phyloP scores from a whole-genome alignment of 2,329 filamentous ascomycete genomes.

The Blastomyces percursus region DNA sequence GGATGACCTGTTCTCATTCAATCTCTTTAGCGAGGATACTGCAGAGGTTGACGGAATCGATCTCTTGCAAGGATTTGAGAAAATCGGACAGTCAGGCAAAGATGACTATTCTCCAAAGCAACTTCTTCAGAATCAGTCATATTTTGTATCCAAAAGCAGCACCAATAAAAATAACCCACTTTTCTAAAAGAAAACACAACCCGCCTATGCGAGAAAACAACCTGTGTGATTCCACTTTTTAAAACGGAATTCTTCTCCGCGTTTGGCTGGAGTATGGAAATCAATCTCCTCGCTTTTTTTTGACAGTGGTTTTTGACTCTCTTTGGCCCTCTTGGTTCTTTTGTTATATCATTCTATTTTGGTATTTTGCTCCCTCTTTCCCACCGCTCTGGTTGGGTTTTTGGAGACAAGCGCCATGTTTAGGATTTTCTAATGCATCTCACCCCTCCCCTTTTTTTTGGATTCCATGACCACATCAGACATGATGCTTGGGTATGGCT shows the following conservation, averaged over 20 bases:
- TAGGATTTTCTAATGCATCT: background rate
- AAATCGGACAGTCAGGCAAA: constrained; percentile 33
- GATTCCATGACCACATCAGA: constrained; percentile 2
- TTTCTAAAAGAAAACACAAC: constrained; percentile 19
- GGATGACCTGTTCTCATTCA: constrained; percentile 40
- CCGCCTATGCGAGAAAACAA: background rate
- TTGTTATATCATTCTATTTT: background rate
- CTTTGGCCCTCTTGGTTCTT: background rate
- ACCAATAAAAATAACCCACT: constrained; percentile 16
- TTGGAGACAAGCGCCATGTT: background rate
- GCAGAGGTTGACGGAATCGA: constrained; percentile 37
- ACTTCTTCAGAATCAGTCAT: constrained; percentile 21
- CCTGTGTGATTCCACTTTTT: background rate
- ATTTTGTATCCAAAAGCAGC: constrained; percentile 25
- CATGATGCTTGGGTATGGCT: background rate
- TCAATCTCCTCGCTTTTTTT: background rate
- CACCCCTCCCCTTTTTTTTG: background rate
- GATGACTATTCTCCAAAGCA: constrained; percentile 24
- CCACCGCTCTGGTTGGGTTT: background rate
- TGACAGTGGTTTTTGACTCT: background rate
- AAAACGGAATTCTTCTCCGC: background rate
- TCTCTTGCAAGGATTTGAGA: constrained; percentile 38
- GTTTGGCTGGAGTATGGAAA: background rate
- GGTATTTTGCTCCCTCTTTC: background rate
- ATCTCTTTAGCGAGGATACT: constrained; percentile 35